These are phyloP conservation scores for Polyporus tsugae DNA, from an alignment of 1,284 basidiomycete species.

Conservation along the genomic window DNA sequence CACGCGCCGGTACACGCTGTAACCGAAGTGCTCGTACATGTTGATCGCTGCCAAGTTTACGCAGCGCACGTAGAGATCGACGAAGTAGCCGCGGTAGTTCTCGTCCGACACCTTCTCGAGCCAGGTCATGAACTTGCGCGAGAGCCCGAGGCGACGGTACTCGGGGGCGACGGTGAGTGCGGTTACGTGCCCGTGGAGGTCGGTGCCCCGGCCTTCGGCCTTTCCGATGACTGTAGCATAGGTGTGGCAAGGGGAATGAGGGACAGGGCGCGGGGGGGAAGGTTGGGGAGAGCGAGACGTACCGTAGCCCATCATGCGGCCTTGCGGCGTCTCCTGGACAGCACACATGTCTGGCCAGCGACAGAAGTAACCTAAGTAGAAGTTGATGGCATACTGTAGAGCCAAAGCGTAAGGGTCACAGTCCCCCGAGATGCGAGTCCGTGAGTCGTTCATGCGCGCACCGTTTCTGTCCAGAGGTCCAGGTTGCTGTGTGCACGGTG, in stretches of 20 bases:
- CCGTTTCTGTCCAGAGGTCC: conserved; percentile 95
- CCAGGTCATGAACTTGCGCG: conserved; percentile 81
- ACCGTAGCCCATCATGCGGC: conserved; percentile 90
- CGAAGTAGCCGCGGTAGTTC: conserved; percentile 82
- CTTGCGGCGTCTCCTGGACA: conserved; percentile 79
- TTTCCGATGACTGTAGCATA: conserved; percentile 78
- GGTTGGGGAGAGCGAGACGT: conserved; percentile 38
- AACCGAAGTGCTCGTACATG: conserved; percentile 90
- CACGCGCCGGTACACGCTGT: conserved; percentile 87
- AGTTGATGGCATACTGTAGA: conserved; percentile 80
- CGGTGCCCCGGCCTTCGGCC: conserved; percentile 75
- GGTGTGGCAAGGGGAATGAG: background rate
- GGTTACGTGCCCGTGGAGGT: conserved; percentile 93
- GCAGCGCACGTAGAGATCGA: conserved; percentile 91
- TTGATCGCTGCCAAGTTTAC: conserved; percentile 78
- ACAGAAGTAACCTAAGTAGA: conserved; percentile 88
- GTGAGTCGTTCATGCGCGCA: conserved; percentile 44
- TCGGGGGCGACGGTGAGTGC: conserved; percentile 92
- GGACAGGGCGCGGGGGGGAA: background rate
- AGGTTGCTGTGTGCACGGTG: conserved; percentile 69
- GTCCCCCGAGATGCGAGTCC: background rate
- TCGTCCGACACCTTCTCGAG: conserved; percentile 86
- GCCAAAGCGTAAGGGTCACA: conserved; percentile 1
- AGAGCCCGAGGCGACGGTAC: conserved; percentile 86
- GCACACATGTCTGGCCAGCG: conserved; percentile 92